Conservation (phyloP, 2,329 filamentous ascomycete species). For the Juglanconis sp. region DNA sequence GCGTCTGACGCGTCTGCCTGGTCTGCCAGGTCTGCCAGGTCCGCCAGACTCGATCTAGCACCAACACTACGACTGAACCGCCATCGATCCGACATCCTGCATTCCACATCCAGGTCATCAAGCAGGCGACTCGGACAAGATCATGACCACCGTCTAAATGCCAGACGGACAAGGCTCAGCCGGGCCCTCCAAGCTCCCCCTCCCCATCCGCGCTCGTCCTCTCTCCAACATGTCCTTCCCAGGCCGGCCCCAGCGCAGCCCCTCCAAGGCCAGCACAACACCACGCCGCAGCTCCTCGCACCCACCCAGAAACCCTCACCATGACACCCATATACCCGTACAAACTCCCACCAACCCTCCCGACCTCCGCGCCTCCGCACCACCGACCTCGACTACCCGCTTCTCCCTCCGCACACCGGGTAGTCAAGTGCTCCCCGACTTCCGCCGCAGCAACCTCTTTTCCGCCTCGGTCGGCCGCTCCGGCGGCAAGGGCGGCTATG, state of each 20-base stretch:
- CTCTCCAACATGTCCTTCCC: slow-evolving; percentile 10
- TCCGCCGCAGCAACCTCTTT: slow-evolving; percentile 35
- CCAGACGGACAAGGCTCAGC: slow-evolving; percentile 10
- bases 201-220: slow-evolving; percentile 14
- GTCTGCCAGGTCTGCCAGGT: not conserved
- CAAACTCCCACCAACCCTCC: slow-evolving; percentile 3
- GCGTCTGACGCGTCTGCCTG: slow-evolving; percentile 14
- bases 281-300: slow-evolving; percentile 17
- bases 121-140: not conserved
- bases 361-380: slow-evolving; percentile 21
- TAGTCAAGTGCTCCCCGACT: slow-evolving; percentile 25
- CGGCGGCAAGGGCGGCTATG: slow-evolving; percentile 29
- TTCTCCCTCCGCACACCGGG: slow-evolving; percentile 42
- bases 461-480: slow-evolving; percentile 42
- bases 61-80: not conserved
- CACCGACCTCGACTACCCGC: slow-evolving; percentile 37
- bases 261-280: slow-evolving; percentile 1
- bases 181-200: slow-evolving; percentile 12
- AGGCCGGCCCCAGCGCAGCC: slow-evolving; percentile 4
- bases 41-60: not conserved
- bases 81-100: not conserved
- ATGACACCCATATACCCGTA: not conserved
- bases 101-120: not conserved
- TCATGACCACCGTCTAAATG: slow-evolving; percentile 13
- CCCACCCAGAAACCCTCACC: not conserved